Conservation (phyloP, 2,329 filamentous ascomycete species). For the Aspergillus sp. region DNA sequence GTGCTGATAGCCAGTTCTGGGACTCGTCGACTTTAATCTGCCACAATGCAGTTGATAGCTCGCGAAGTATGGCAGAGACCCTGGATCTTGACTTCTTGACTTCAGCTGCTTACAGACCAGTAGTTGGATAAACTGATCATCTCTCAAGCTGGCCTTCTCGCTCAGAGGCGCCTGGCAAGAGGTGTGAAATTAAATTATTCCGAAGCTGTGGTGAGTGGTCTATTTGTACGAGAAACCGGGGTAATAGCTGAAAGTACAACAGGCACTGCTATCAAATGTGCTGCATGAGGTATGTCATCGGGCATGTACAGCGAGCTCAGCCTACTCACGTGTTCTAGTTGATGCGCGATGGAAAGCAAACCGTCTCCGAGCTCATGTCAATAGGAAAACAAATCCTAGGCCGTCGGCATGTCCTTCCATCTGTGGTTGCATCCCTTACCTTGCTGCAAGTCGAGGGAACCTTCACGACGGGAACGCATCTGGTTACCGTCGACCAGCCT, state of each 20-base stretch:
- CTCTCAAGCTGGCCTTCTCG: background rate
- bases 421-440: conserved; percentile 73
- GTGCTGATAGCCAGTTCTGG: background rate
- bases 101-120: background rate
- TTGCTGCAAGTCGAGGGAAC: conserved; percentile 94
- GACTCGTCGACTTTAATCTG: background rate
- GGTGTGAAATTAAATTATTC: background rate
- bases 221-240: background rate
- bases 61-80: background rate
- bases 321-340: conserved; percentile 50
- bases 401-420: conserved; percentile 83
- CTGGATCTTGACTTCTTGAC: background rate
- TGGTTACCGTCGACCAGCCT: conserved; percentile 91
- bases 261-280: background rate
- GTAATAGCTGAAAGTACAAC: background rate
- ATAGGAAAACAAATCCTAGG: conserved; percentile 91
- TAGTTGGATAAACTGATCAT: conserved; percentile 1
- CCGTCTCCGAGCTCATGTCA: conserved; percentile 88
- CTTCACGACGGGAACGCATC: conserved; percentile 84
- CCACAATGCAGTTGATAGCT: background rate
- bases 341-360: conserved; percentile 93
- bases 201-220: background rate
- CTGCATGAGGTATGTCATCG: background rate
- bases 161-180: background rate
- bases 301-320: no score